Evolutionary conservation across 768 basidiomycete genomes (phyloP).

Genomic region (Cyclocybe aegerita): DNA sequence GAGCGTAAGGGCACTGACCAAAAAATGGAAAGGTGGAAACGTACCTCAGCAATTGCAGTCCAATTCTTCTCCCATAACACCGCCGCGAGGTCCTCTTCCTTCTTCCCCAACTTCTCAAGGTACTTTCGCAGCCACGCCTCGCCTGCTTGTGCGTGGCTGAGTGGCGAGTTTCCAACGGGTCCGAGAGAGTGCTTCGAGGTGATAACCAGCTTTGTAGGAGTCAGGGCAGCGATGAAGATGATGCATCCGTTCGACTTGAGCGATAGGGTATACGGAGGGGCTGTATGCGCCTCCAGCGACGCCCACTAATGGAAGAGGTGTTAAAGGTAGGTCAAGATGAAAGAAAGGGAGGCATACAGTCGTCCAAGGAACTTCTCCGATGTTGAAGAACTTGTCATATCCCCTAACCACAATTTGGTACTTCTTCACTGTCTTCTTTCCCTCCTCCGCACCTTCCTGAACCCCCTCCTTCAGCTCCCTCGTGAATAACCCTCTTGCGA

Average conservation of each 20-base stretch:
- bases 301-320: slow-evolving; percentile 60
- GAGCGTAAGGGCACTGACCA: neutral
- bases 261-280: slow-evolving; percentile 79
- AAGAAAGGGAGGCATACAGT: slow-evolving; percentile 52
- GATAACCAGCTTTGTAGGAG: slow-evolving; percentile 70
- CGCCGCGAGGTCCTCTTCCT: slow-evolving; percentile 71
- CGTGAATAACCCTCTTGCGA: slow-evolving; percentile 92
- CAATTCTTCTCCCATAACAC: slow-evolving; percentile 78
- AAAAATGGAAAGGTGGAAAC: neutral
- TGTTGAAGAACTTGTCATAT: slow-evolving; percentile 99
- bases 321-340: slow-evolving; percentile 3
- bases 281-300: slow-evolving; percentile 65
- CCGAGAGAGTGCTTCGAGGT: slow-evolving; percentile 95
- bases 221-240: slow-evolving; percentile 89
- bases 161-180: slow-evolving; percentile 31
- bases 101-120: slow-evolving; percentile 56
- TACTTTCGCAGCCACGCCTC: slow-evolving; percentile 81
- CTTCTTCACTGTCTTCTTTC: slow-evolving; percentile 18
- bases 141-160: slow-evolving; percentile 81
- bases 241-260: slow-evolving; percentile 97
- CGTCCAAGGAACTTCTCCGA: slow-evolving; percentile 95
- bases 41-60: slow-evolving; percentile 91
- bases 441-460: slow-evolving; percentile 7
- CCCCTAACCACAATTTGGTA: slow-evolving; percentile 81
- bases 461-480: slow-evolving; percentile 36